A percentile compares a stretch with the other conserved stretches of the same genome.
Evolutionary conservation across 2,329 filamentous ascomycete species (phyloP).

Genomic region (Talaromyces funiculosus): DNA sequence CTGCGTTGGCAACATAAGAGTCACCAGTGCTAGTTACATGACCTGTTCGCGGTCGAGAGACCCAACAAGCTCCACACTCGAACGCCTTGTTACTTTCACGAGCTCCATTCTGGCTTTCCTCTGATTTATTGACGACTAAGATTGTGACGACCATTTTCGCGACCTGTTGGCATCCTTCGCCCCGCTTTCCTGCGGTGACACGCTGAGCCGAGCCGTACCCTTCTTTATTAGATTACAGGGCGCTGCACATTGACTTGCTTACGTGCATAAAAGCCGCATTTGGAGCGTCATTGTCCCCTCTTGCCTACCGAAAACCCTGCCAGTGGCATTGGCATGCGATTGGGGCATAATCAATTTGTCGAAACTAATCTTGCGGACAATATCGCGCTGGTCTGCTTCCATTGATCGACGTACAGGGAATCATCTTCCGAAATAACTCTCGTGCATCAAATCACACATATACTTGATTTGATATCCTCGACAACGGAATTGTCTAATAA

Average conservation of each 20-base stretch:
- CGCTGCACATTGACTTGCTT: slow-evolving; percentile 15
- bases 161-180: not conserved
- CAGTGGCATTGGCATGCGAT: not conserved
- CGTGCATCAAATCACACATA: not conserved
- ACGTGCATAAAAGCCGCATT: slow-evolving; percentile 17
- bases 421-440: not conserved
- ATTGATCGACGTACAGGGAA: slow-evolving; percentile 16
- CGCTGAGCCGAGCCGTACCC: slow-evolving; percentile 7
- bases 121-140: not conserved
- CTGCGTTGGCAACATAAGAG: slow-evolving; percentile 14
- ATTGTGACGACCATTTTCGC: not conserved
- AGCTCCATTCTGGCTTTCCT: not conserved
- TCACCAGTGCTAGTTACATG: not conserved
- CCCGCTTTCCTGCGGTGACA: slow-evolving; percentile 6
- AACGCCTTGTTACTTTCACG: not conserved
- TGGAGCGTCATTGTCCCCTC: slow-evolving; percentile 13
- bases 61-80: not conserved
- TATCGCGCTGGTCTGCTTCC: slow-evolving; percentile 14
- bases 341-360: not conserved
- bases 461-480: not conserved
- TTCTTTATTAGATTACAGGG: slow-evolving; percentile 5
- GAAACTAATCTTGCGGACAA: slow-evolving; percentile 12
- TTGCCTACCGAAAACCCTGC: not conserved
- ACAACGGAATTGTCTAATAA: not conserved
- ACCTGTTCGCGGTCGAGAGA: not conserved